Percentiles rank a stretch among this genome's conserved stretches.
Conservation (phyloP, 1,139 yeast species). For the Trichomonascaceae sp. region DNA sequence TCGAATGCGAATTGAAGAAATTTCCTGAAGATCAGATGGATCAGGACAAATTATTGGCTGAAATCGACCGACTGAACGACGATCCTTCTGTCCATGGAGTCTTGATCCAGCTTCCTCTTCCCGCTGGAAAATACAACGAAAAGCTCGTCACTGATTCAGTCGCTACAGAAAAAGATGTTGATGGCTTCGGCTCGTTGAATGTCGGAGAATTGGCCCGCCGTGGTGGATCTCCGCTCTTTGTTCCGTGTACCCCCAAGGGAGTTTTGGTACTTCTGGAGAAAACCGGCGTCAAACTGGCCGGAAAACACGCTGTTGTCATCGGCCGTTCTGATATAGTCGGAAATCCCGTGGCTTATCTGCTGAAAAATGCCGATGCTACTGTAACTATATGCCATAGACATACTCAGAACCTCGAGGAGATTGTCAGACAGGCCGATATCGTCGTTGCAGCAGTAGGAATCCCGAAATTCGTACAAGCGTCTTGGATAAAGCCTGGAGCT, state of each 20-base stretch:
- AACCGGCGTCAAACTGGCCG: constrained; percentile 59
- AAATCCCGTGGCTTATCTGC: constrained; percentile 77
- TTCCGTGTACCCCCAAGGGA: constrained; percentile 97
- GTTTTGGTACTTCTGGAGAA: constrained; percentile 69
- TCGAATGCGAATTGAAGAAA: constrained; percentile 30
- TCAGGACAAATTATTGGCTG: constrained; percentile 46
- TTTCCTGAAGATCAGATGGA: constrained; percentile 29
- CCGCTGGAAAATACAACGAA: constrained; percentile 66
- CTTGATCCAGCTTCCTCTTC: constrained; percentile 88
- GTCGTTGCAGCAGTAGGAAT: constrained; percentile 90
- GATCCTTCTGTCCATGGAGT: constrained; percentile 77
- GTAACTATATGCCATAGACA: constrained; percentile 83
- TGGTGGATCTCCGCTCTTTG: constrained; percentile 75
- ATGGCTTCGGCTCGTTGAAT: constrained; percentile 87
- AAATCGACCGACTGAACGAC: constrained; percentile 59
- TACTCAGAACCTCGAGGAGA: constrained; percentile 55
- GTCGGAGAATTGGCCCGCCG: constrained; percentile 87
- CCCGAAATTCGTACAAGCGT: constrained; percentile 78
- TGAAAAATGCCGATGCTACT: constrained; percentile 74
- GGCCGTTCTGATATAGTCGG: constrained; percentile 98
- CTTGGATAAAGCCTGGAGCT: constrained; percentile 79
- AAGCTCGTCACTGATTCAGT: constrained; percentile 74
- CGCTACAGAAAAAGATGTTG: constrained; percentile 78
- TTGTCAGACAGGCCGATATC: constrained; percentile 71
- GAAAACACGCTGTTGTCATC: constrained; percentile 85